A percentile compares a stretch with the other conserved stretches of the same genome.
phyloP scores from a whole-genome alignment of 257 asterid genomes.

The Nicotiana paniculata region DNA sequence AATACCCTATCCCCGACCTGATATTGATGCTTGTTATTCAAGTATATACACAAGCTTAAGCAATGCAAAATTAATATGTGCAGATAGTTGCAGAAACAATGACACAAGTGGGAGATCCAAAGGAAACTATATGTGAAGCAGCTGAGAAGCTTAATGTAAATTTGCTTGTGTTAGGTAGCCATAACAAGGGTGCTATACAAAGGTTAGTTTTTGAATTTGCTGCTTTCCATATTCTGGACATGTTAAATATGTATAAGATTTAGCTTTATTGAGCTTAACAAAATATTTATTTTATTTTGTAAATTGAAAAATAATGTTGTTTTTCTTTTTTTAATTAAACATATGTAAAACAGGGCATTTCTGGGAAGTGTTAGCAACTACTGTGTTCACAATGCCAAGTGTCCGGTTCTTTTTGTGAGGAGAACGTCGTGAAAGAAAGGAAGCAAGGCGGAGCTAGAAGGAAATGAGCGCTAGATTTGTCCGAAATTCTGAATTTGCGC shows the following conservation, averaged over 20 bases:
- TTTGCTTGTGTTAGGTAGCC: constrained; percentile 46
- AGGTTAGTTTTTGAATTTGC: constrained; percentile 24
- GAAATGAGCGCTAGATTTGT: no score
- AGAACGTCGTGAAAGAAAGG: background rate
- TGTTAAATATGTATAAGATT: background rate
- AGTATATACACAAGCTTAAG: no score
- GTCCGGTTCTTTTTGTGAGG: constrained; percentile 56
- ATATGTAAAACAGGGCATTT: constrained; percentile 35
- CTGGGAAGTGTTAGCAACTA: constrained; percentile 72
- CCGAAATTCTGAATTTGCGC: no score
- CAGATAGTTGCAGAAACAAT: constrained; percentile 41
- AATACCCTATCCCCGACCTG: no score
- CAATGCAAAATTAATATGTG: background rate
- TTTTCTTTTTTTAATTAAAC: background rate
- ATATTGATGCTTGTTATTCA: no score
- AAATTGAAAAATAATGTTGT: background rate
- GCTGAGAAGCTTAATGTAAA: constrained; percentile 34
- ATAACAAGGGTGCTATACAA: constrained; percentile 35
- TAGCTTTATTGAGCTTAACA: background rate
- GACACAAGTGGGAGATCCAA: constrained; percentile 53
- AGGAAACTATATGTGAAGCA: constrained; percentile 39
- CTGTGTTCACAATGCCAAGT: constrained; percentile 52
- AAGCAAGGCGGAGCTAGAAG: no score
- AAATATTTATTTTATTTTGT: background rate
- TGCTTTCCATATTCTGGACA: background rate